These are phyloP conservation scores for Crataegus laevigata DNA, from an alignment of 306 rosid species.

Conservation along the genomic window DNA sequence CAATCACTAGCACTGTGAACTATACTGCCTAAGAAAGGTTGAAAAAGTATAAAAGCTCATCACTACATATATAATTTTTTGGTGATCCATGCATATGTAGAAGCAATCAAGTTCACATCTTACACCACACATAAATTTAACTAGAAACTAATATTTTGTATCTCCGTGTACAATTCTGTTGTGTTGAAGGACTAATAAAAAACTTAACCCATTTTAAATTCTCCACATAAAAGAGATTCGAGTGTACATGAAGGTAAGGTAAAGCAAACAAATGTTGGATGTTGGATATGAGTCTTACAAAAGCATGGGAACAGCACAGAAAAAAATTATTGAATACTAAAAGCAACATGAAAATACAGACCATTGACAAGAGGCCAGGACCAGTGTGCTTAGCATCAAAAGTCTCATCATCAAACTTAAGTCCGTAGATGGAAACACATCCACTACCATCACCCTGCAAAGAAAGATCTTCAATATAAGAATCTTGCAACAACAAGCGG, in stretches of 20 bases:
- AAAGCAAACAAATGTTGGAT: neutral
- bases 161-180: neutral
- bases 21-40: neutral
- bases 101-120: neutral
- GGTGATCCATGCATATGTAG: neutral
- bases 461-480: slow-evolving; percentile 4
- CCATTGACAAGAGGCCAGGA: slow-evolving; percentile 92
- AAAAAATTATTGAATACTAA: neutral
- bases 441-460: slow-evolving; percentile 98
- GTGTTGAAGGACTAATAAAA: neutral
- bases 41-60: neutral
- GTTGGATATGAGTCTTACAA: neutral
- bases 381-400: slow-evolving; percentile 96
- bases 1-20: neutral
- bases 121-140: neutral
- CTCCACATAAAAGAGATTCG: neutral
- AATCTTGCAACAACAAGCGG: neutral
- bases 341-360: slow-evolving; percentile 20
- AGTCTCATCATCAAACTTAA: slow-evolving; percentile 81
- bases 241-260: neutral
- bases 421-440: slow-evolving; percentile 86
- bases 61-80: neutral
- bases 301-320: neutral
- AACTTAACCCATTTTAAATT: neutral
- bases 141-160: neutral